These are phyloP conservation scores for Ogataea paraovalis DNA, from an alignment of 805 yeast species.

Conservation along the genomic window DNA sequence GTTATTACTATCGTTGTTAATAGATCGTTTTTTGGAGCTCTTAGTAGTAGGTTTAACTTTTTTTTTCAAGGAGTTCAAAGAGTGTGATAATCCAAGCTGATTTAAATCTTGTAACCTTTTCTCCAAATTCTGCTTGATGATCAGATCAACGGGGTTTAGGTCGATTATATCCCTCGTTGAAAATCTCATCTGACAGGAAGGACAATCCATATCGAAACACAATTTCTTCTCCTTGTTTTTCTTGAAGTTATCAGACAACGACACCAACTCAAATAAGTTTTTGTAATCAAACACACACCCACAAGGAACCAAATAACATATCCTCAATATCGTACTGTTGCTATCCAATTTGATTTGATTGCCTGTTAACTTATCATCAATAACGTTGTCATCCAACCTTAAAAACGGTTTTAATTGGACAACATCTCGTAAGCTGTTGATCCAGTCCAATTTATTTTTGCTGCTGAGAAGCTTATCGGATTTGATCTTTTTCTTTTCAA, in stretches of 20 bases:
- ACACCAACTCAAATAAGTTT: conserved; percentile 24
- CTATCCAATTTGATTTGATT: conserved; percentile 7
- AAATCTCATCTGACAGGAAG: conserved; percentile 34
- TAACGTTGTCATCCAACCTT: conserved; percentile 30
- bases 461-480: too few species aligned
- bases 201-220: conserved; percentile 29
- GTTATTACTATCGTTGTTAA: not conserved
- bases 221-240: conserved; percentile 4
- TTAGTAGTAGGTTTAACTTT: conserved; percentile 18
- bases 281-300: conserved; percentile 39
- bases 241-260: not conserved
- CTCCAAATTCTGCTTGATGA: conserved; percentile 8
- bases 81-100: conserved; percentile 33
- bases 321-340: conserved; percentile 11
- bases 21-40: conserved; percentile 2
- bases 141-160: conserved; percentile 17
- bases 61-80: conserved; percentile 28
- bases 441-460: conserved; percentile 27
- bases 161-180: conserved; percentile 31
- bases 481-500: conserved; percentile 36
- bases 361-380: not conserved
- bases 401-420: conserved; percentile 35
- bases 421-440: conserved; percentile 27
- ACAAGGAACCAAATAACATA: conserved; percentile 44
- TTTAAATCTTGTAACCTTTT: conserved; percentile 16